These are phyloP conservation scores for Casuarina cunninghamiana DNA, from an alignment of 306 rosid genomes.

Conservation along the genomic window DNA sequence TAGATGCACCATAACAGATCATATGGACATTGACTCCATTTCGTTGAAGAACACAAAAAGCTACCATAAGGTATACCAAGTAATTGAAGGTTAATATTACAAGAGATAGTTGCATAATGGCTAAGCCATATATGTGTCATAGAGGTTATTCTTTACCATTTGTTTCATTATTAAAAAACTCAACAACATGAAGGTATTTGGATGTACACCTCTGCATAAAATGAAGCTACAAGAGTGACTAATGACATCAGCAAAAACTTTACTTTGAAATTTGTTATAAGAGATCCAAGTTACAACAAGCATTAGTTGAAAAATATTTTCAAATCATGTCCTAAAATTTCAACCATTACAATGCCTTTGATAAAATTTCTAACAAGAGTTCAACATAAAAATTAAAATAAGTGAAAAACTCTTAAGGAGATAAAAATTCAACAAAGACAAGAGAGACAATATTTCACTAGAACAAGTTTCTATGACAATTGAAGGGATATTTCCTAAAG, in stretches of 20 bases:
- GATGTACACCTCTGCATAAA: not conserved
- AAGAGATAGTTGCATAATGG: conserved; percentile 10
- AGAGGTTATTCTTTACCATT: not conserved
- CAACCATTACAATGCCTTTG: conserved; percentile 8
- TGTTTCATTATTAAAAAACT: not conserved
- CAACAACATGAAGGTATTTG: not conserved
- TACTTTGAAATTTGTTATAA: not conserved
- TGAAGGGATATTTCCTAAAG: conserved; percentile 20
- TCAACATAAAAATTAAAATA: not conserved
- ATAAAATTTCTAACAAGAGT: not conserved
- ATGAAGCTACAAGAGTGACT: not conserved
- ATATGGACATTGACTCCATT: conserved; percentile 92
- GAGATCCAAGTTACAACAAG: conserved; percentile 1
- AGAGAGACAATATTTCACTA: not conserved
- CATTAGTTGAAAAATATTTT: conserved; percentile 5
- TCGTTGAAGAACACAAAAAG: conserved; percentile 72
- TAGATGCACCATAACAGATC: conserved; percentile 98
- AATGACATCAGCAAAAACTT: not conserved
- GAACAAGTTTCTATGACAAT: not conserved
- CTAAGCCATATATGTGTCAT: not conserved
- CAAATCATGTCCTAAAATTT: conserved; percentile 4
- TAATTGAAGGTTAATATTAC: conserved; percentile 17
- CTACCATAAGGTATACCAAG: conserved; percentile 42
- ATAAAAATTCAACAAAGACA: not conserved
- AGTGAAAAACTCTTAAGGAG: not conserved